A percentile compares a stretch with the other conserved stretches of the same genome.
phyloP scores from a whole-genome alignment of 2,329 filamentous ascomycete species.

The Colletotrichum ledebouriae region DNA sequence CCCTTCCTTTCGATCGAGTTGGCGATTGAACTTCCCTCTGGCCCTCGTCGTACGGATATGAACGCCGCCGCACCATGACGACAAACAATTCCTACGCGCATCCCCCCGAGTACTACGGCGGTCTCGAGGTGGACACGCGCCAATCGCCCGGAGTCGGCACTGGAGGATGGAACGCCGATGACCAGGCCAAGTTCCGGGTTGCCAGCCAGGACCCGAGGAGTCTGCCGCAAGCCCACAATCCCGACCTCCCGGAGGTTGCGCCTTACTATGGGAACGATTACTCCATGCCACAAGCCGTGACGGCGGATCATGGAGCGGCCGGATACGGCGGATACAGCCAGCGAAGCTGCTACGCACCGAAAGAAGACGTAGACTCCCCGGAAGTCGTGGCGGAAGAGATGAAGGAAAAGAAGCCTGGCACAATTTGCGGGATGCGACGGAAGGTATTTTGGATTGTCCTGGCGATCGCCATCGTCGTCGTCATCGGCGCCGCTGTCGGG shows the following conservation, averaged over 20 bases:
- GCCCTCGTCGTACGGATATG: constrained; percentile 11
- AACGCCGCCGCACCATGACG: constrained; percentile 31
- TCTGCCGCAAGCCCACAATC: constrained; percentile 23
- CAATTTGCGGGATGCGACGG: constrained; percentile 36
- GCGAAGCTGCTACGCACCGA: constrained; percentile 24
- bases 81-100: constrained; percentile 19
- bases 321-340: background rate
- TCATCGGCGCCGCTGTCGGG: constrained; percentile 35
- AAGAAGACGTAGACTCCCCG: constrained; percentile 8
- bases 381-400: constrained; percentile 14
- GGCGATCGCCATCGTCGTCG: constrained; percentile 11
- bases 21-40: background rate
- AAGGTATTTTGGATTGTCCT: constrained; percentile 40
- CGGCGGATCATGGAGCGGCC: background rate
- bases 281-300: constrained; percentile 28
- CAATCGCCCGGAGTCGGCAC: constrained; percentile 1
- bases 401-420: background rate
- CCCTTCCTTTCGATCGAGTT: background rate
- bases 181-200: constrained; percentile 16
- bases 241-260: constrained; percentile 25
- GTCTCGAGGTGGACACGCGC: constrained; percentile 35
- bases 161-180: constrained; percentile 13
- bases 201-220: constrained; percentile 27
- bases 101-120: constrained; percentile 28
- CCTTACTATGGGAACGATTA: constrained; percentile 17